phyloP scores from a whole-genome alignment of 2,329 filamentous ascomycete species.

The Rhinocladiella mackenziei region DNA sequence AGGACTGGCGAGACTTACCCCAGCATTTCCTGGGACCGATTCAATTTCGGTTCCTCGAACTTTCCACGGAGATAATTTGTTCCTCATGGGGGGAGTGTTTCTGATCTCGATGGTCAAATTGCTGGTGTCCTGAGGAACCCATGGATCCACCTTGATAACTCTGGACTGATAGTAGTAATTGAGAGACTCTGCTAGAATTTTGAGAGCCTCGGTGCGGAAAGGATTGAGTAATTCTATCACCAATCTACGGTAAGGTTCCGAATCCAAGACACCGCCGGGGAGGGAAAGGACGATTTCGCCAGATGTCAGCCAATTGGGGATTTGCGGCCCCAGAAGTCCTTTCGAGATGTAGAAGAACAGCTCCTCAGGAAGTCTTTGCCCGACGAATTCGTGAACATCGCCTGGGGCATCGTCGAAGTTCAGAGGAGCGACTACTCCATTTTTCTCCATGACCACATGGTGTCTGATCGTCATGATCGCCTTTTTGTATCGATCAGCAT shows the following conservation, averaged over 20 bases:
- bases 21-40: conserved; percentile 26
- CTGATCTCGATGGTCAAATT: conserved; percentile 63
- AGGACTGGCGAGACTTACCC: conserved; percentile 28
- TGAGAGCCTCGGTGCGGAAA: conserved; percentile 70
- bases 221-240: conserved; percentile 70
- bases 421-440: conserved; percentile 72
- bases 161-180: conserved; percentile 80
- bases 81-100: conserved; percentile 50
- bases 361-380: conserved; percentile 84
- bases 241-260: conserved; percentile 74
- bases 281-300: conserved; percentile 72
- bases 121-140: conserved; percentile 71
- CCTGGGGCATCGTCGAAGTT: conserved; percentile 69
- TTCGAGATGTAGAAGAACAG: conserved; percentile 84
- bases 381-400: conserved; percentile 85
- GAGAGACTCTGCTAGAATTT: conserved; percentile 72
- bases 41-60: conserved; percentile 52
- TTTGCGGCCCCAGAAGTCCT: conserved; percentile 72
- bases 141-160: conserved; percentile 71
- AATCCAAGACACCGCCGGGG: conserved; percentile 79
- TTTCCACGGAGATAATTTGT: conserved; percentile 64
- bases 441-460: conserved; percentile 72
- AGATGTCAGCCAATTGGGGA: conserved; percentile 78
- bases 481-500: conserved; percentile 81
- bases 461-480: conserved; percentile 82